These are phyloP conservation scores for Aspergillus quadrilineatus DNA, from an alignment of 2,329 filamentous ascomycete genomes.

Conservation along the genomic window DNA sequence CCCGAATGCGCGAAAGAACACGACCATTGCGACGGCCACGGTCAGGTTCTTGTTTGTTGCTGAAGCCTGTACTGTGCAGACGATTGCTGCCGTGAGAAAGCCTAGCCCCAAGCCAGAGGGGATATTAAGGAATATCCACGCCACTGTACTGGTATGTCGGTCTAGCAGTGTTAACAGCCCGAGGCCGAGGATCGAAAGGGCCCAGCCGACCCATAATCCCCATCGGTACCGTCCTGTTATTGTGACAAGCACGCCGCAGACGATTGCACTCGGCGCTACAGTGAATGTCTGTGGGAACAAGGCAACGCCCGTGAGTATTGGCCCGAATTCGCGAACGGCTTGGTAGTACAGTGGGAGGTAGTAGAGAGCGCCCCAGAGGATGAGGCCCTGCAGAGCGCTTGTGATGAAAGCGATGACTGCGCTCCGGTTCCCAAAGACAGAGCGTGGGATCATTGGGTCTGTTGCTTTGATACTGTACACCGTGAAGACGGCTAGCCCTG, in stretches of 20 bases:
- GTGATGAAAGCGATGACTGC: constrained; percentile 7
- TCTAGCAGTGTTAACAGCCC: constrained; percentile 31
- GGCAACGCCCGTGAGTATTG: constrained; percentile 33
- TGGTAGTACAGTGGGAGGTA: constrained; percentile 52
- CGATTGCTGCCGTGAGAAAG: constrained; percentile 23
- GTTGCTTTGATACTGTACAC: constrained; percentile 15
- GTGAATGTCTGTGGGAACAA: constrained; percentile 31
- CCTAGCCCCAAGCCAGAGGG: constrained; percentile 29
- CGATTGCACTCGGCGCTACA: constrained; percentile 27
- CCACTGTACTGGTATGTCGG: constrained; percentile 22
- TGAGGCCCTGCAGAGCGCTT: constrained; percentile 19
- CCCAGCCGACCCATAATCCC: constrained; percentile 30
- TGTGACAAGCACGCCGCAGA: constrained; percentile 33
- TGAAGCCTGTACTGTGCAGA: constrained; percentile 34
- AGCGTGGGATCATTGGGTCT: constrained; percentile 43
- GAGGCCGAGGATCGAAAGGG: constrained; percentile 25
- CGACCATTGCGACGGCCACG: constrained; percentile 9
- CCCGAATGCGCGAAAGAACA: constrained; percentile 12
- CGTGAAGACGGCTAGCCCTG: constrained; percentile 24
- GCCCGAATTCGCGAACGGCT: constrained; percentile 35
- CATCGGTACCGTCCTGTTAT: constrained; percentile 35
- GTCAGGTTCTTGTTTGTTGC: constrained; percentile 10
- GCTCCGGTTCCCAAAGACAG: constrained; percentile 48
- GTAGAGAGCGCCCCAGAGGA: constrained; percentile 19
- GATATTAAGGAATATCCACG: constrained; percentile 33